A percentile compares a stretch with the other conserved stretches of the same genome.
phyloP scores from a whole-genome alignment of 2,329 filamentous ascomycete genomes.

The Metarhizium brunneum region DNA sequence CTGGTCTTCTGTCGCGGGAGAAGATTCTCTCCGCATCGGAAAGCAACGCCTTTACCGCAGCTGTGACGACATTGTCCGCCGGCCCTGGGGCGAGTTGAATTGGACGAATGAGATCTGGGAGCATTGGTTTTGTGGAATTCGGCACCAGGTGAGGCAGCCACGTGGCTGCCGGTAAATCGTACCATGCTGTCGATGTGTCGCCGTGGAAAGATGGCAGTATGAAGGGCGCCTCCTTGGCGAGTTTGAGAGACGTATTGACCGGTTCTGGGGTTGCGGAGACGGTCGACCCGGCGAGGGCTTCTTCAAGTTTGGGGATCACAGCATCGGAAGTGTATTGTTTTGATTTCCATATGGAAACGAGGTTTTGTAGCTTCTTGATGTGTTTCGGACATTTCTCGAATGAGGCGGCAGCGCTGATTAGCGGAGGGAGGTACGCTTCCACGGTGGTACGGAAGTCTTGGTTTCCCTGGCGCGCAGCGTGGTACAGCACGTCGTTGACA shows the following conservation, averaged over 20 bases:
- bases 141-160: slow-evolving; percentile 71
- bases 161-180: slow-evolving; percentile 74
- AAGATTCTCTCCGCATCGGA: slow-evolving; percentile 63
- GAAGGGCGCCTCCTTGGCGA: slow-evolving; percentile 52
- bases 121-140: slow-evolving; percentile 66
- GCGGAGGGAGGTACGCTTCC: slow-evolving; percentile 48
- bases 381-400: slow-evolving; percentile 57
- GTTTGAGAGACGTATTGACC: slow-evolving; percentile 20
- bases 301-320: slow-evolving; percentile 48
- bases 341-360: slow-evolving; percentile 64
- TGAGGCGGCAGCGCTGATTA: slow-evolving; percentile 49
- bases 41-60: slow-evolving; percentile 62
- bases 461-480: slow-evolving; percentile 44
- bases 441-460: slow-evolving; percentile 46
- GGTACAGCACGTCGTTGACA: slow-evolving; percentile 68
- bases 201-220: slow-evolving; percentile 70
- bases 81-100: slow-evolving; percentile 61
- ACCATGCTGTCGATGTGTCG: slow-evolving; percentile 62
- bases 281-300: slow-evolving; percentile 36
- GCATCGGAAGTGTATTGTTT: slow-evolving; percentile 50
- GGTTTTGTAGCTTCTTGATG: slow-evolving; percentile 49
- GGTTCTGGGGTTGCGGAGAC: slow-evolving; percentile 11
- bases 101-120: slow-evolving; percentile 59
- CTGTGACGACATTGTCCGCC: slow-evolving; percentile 55
- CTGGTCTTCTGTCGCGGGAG: slow-evolving; percentile 35